These are phyloP conservation scores for Geosmithia morbida DNA, from an alignment of 2,329 filamentous ascomycete genomes.

Conservation along the genomic window DNA sequence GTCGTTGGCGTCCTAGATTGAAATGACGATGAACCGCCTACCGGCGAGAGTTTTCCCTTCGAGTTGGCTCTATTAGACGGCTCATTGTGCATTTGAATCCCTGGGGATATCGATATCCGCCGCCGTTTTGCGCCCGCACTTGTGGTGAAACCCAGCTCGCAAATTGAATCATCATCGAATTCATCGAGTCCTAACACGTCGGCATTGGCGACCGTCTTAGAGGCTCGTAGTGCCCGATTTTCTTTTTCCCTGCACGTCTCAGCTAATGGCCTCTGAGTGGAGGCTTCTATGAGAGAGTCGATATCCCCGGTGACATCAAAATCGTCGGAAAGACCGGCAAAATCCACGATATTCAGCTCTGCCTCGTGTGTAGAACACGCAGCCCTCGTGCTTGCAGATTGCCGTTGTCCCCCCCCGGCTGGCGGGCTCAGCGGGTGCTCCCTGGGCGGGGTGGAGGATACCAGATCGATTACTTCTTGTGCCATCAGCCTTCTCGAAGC, in stretches of 20 bases:
- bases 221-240: too few relatives aligned
- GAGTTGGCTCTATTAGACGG: not conserved
- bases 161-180: not conserved
- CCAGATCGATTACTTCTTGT: constrained; percentile 5
- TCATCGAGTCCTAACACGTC: constrained; percentile 1
- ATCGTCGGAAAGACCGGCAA: constrained; percentile 10
- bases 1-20: not conserved
- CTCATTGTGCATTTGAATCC: not conserved
- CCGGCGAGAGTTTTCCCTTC: not conserved
- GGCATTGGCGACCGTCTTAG: constrained; percentile 7
- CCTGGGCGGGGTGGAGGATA: constrained; percentile 6
- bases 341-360: not conserved
- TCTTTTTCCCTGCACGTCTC: too few relatives aligned
- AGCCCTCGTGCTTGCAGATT: not conserved
- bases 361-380: not conserved
- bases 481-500: too few relatives aligned
- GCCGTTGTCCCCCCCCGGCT: too few relatives aligned
- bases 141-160: not conserved
- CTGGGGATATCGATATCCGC: not conserved
- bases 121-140: not conserved
- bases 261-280: too few relatives aligned
- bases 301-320: constrained; percentile 25
- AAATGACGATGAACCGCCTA: not conserved
- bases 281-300: constrained; percentile 6
- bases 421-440: not conserved